These are phyloP conservation scores for Hamamelis virginiana DNA, from an alignment of 164 flowering plant species.

Conservation along the genomic window DNA sequence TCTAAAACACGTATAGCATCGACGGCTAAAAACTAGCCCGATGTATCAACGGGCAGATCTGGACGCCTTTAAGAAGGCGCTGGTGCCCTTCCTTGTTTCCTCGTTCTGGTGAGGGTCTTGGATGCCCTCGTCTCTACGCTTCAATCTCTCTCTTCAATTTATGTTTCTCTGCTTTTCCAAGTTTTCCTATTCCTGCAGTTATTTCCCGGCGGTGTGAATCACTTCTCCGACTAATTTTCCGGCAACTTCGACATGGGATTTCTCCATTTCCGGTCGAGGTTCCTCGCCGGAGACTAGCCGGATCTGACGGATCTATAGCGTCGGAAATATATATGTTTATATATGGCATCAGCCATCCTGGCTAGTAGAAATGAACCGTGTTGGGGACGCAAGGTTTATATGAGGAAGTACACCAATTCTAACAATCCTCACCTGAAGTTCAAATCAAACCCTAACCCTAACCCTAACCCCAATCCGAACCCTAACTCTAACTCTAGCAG, in stretches of 20 bases:
- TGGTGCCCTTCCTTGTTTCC: slow-evolving; percentile 15
- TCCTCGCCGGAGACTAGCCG: slow-evolving; percentile 10
- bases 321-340: background rate
- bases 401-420: slow-evolving; percentile 38
- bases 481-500: slow-evolving; percentile 24
- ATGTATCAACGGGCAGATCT: slow-evolving; percentile 27
- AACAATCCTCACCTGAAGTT: slow-evolving; percentile 4
- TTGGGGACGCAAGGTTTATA: slow-evolving; percentile 37
- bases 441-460: slow-evolving; percentile 10
- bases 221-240: background rate
- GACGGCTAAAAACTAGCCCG: slow-evolving; percentile 1
- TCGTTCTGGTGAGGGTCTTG: slow-evolving; percentile 21
- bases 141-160: background rate
- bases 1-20: background rate
- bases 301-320: slow-evolving; percentile 7
- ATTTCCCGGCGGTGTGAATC: background rate
- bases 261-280: background rate
- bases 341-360: slow-evolving; percentile 44
- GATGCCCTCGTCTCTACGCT: slow-evolving; percentile 22
- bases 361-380: slow-evolving; percentile 33
- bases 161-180: background rate
- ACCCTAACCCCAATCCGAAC: slow-evolving; percentile 27
- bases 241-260: background rate
- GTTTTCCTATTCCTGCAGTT: background rate
- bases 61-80: slow-evolving; percentile 31